Conservation (phyloP, 2,329 filamentous ascomycete species). For the Verticillium longisporum region DNA sequence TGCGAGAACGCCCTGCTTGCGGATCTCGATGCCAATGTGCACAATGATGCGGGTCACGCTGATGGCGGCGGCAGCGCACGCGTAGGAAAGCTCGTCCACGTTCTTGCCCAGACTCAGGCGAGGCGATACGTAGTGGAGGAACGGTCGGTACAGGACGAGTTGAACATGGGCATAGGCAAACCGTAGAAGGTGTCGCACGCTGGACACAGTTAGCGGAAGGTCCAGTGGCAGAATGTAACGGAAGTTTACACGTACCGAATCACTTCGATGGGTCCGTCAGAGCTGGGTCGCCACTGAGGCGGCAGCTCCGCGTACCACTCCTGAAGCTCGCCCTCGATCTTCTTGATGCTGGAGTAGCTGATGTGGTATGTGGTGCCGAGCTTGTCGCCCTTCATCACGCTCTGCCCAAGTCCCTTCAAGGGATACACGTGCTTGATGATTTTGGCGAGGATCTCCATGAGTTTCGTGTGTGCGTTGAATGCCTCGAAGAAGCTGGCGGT, state of each 20-base stretch:
- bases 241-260: slow-evolving; percentile 53
- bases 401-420: slow-evolving; percentile 47
- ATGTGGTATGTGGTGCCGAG: slow-evolving; percentile 51
- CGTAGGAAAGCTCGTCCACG: slow-evolving; percentile 72
- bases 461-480: slow-evolving; percentile 57
- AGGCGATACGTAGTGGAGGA: slow-evolving; percentile 74
- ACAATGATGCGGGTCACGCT: slow-evolving; percentile 67
- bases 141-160: slow-evolving; percentile 75
- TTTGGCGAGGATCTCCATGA: slow-evolving; percentile 59
- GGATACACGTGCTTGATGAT: slow-evolving; percentile 62
- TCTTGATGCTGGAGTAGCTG: slow-evolving; percentile 55
- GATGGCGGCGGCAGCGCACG: slow-evolving; percentile 58
- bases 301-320: slow-evolving; percentile 64
- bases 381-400: slow-evolving; percentile 31
- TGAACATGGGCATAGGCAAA: slow-evolving; percentile 81
- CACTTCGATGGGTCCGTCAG: slow-evolving; percentile 67
- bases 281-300: slow-evolving; percentile 68
- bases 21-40: slow-evolving; percentile 73
- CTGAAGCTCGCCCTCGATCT: slow-evolving; percentile 57
- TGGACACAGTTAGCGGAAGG: slow-evolving; percentile 15
- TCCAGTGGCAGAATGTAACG: too few species aligned
- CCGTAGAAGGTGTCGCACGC: slow-evolving; percentile 66
- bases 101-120: slow-evolving; percentile 46
- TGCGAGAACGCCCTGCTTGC: slow-evolving; percentile 65
- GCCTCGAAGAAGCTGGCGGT: slow-evolving; percentile 55